Evolutionary conservation across 2,329 filamentous ascomycete species (phyloP).

Genomic region (Colletotrichum sansevieriae): DNA sequence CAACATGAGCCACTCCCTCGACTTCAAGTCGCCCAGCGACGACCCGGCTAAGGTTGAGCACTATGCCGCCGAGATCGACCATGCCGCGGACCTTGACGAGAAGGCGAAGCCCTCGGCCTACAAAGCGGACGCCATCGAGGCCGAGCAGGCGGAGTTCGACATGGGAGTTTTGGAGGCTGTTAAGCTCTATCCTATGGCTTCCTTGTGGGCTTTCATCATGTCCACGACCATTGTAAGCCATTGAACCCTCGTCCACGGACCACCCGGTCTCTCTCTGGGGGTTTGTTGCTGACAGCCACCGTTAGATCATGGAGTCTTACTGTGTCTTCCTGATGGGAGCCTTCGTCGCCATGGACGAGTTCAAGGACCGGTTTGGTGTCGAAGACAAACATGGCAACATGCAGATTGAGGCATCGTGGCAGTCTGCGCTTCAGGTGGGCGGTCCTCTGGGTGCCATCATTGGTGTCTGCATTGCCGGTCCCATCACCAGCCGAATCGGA

Average conservation of each 20-base stretch:
- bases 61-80: slow-evolving; percentile 20
- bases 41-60: slow-evolving; percentile 34
- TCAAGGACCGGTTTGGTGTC: slow-evolving; percentile 62
- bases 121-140: slow-evolving; percentile 68
- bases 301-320: slow-evolving; percentile 75
- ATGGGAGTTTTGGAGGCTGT: slow-evolving; percentile 53
- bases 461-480: slow-evolving; percentile 70
- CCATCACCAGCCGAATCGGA: slow-evolving; percentile 69
- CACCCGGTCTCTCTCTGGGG: background rate
- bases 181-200: slow-evolving; percentile 51
- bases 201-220: slow-evolving; percentile 56
- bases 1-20: slow-evolving; percentile 27
- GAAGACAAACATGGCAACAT: slow-evolving; percentile 43
- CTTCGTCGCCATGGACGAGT: slow-evolving; percentile 66
- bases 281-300: slow-evolving; percentile 41
- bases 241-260: background rate
- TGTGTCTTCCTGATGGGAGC: slow-evolving; percentile 71
- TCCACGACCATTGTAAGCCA: slow-evolving; percentile 56
- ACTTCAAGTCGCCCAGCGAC: slow-evolving; percentile 34
- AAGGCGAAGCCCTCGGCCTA: slow-evolving; percentile 56
- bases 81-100: slow-evolving; percentile 47
- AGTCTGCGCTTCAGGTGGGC: slow-evolving; percentile 67
- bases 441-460: slow-evolving; percentile 71
- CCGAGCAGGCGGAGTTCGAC: slow-evolving; percentile 59
- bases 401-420: slow-evolving; percentile 67